A percentile compares a stretch with the other conserved stretches of the same genome.
These are phyloP conservation scores for Lunularia cruciata DNA, from an alignment of 225 moss, liverwort and hornwort genomes.

Conservation along the genomic window DNA sequence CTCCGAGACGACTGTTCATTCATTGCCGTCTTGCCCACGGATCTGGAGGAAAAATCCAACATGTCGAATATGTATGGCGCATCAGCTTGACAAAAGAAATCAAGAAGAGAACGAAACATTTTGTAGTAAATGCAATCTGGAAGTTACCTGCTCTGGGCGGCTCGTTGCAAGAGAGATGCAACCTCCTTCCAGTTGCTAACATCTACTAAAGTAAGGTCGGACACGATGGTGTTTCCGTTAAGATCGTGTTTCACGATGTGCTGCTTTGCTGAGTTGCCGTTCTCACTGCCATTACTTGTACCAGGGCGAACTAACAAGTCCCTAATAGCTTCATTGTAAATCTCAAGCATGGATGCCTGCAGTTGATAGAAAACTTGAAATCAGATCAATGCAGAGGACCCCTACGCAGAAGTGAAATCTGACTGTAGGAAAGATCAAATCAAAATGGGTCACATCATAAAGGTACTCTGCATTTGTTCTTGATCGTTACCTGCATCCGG, in stretches of 20 bases:
- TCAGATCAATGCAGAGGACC: too few species aligned
- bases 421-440: too few species aligned
- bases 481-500: slow-evolving; percentile 73
- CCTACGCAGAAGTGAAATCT: too few species aligned
- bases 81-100: neutral
- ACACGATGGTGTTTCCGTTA: slow-evolving; percentile 76
- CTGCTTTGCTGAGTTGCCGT: slow-evolving; percentile 72
- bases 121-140: too few species aligned
- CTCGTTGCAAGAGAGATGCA: slow-evolving; percentile 80
- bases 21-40: slow-evolving; percentile 92
- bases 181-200: slow-evolving; percentile 95
- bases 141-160: slow-evolving; percentile 84
- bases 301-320: slow-evolving; percentile 63
- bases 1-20: slow-evolving; percentile 99
- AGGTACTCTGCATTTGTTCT: neutral
- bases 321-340: slow-evolving; percentile 93
- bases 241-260: slow-evolving; percentile 81
- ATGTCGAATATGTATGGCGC: neutral
- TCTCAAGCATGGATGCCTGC: slow-evolving; percentile 98
- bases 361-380: too few species aligned
- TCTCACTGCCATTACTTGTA: slow-evolving; percentile 45
- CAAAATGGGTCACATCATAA: too few species aligned
- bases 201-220: slow-evolving; percentile 84
- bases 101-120: neutral
- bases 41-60: slow-evolving; percentile 48